Evolutionary conservation across 768 basidiomycete species (phyloP).

Genomic region (Chalciporus sphaerocephalus): DNA sequence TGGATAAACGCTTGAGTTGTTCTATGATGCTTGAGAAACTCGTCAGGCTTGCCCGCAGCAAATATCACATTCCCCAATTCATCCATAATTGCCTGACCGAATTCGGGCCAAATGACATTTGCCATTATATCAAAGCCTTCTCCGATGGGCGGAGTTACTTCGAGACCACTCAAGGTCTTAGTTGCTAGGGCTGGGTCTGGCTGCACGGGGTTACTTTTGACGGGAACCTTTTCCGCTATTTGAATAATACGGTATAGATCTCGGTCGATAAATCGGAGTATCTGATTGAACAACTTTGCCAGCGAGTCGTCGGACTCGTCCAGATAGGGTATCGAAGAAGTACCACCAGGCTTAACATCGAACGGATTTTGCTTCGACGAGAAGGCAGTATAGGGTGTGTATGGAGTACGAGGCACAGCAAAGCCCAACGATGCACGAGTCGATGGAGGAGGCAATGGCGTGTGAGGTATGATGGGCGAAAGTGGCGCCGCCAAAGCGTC

Average conservation of each 20-base stretch:
- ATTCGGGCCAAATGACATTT: slow-evolving; percentile 85
- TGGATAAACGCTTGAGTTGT: slow-evolving; percentile 78
- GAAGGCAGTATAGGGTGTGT: slow-evolving; percentile 49
- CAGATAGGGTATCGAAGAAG: slow-evolving; percentile 47
- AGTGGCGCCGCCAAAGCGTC: slow-evolving; percentile 64
- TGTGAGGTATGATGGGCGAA: slow-evolving; percentile 74
- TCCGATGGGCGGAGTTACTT: slow-evolving; percentile 2
- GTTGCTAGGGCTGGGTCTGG: slow-evolving; percentile 6
- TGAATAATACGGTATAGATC: slow-evolving; percentile 74
- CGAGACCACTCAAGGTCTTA: slow-evolving; percentile 1
- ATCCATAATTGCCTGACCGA: slow-evolving; percentile 74
- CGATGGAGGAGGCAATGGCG: slow-evolving; percentile 45
- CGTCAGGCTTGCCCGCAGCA: slow-evolving; percentile 86
- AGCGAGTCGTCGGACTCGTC: slow-evolving; percentile 67
- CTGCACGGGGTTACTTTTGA: slow-evolving; percentile 40
- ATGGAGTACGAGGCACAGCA: slow-evolving; percentile 50
- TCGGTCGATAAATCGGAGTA: slow-evolving; percentile 76
- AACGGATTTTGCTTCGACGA: slow-evolving; percentile 39
- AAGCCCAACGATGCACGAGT: slow-evolving; percentile 24
- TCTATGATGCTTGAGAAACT: slow-evolving; percentile 88
- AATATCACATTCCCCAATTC: slow-evolving; percentile 83
- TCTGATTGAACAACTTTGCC: slow-evolving; percentile 72
- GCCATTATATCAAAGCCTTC: slow-evolving; percentile 79
- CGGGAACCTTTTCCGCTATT: slow-evolving; percentile 61
- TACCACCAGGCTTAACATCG: slow-evolving; percentile 24